phyloP scores from a whole-genome alignment of 2,329 filamentous ascomycete species.

The Dothistroma pini region DNA sequence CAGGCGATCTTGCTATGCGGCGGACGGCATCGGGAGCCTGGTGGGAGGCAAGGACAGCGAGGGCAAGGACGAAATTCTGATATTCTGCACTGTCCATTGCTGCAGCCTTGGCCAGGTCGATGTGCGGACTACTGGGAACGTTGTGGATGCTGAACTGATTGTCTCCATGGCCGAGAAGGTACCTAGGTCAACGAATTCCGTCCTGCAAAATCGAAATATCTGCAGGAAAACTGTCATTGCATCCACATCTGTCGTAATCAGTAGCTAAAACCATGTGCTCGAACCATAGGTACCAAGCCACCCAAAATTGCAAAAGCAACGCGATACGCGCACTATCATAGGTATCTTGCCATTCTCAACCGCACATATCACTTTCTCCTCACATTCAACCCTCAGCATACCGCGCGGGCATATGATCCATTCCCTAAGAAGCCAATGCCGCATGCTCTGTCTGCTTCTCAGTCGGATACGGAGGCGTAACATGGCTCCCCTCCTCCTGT shows the following conservation, averaged over 20 bases:
- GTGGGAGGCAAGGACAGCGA: no score
- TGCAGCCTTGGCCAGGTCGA: neutral
- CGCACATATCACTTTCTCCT: neutral
- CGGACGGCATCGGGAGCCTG: no score
- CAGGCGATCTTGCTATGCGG: neutral
- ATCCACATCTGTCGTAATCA: neutral
- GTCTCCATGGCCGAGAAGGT: neutral
- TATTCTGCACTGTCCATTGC: neutral
- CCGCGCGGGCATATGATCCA: neutral
- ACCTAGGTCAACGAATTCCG: neutral
- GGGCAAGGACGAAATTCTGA: neutral
- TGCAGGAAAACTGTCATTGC: conserved; percentile 2
- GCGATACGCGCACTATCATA: neutral
- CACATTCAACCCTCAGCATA: conserved; percentile 1
- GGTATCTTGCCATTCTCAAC: neutral
- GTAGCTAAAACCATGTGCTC: neutral
- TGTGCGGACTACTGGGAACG: neutral
- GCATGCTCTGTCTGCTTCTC: conserved; percentile 19
- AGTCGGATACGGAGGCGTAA: conserved; percentile 19
- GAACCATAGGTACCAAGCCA: neutral
- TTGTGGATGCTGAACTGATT: neutral
- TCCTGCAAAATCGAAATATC: neutral
- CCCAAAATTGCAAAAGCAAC: neutral
- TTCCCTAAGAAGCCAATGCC: conserved; percentile 22
- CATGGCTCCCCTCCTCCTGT: conserved; percentile 18